Evolutionary conservation across 768 basidiomycete species (phyloP), one percentile per base, ranked within the genome.

Genomic region (Amanita jacksonii): DNA sequence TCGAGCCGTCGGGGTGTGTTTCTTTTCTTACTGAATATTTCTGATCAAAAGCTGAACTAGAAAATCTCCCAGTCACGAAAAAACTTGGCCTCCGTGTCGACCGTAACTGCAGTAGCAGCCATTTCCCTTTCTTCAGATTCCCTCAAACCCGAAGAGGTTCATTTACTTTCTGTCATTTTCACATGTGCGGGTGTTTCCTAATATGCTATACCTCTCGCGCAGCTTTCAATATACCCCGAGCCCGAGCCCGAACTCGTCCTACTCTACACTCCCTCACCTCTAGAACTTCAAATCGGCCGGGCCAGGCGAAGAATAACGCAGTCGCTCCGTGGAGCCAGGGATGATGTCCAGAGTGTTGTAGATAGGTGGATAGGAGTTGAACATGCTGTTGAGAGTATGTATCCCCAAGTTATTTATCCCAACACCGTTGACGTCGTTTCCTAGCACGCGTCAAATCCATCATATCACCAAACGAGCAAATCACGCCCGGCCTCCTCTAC

Each of bases 401-500:
- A 34, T 38, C 31, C 38, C 35, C 20, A 16, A 15, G 16, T 22
- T 13, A 16, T 38, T 8, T 3, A 20, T 25, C 18, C 10, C 19
- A 16, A 2, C 13, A 7, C 27, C 24, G 44, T 18, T 23, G 38
- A 41, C 19, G 3, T 37, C 40, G 40, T 20, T 13, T 38, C 4
- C 33, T 34, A 94, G 92, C 69, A 47, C 81, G 89, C 50, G 67
- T 97, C 24, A 91, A 91, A 60, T 75, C 82, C 5, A 75, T 98
- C 52, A 64, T 90, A 10, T 81, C 88, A 0, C 73, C 80, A 0
- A 70, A 83, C 42, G 94, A 97, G 63, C 69, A 81, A 1, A 75
- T 96, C 22, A 90, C 82, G 8, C 93, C 93, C 1, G 89, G 86
- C n/a, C 55, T 85, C 4, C 79, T 97, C 43, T 97, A 94, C 67